Evolutionary conservation across 768 basidiomycete genomes (phyloP).

Genomic region (Lepiota brunneoincarnata): DNA sequence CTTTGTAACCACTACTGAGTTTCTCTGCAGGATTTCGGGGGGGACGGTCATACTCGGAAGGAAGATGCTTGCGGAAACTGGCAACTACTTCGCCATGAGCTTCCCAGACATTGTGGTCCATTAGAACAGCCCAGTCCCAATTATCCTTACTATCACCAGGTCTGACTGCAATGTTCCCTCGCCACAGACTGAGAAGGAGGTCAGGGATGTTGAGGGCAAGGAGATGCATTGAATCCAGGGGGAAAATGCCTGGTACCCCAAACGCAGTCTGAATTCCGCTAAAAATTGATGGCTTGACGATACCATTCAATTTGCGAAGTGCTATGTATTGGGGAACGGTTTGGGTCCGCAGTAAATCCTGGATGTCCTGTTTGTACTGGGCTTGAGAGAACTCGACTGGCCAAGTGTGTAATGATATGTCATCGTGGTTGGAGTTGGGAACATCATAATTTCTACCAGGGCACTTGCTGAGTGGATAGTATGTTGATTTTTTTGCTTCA

Average conservation of each 20-base stretch:
- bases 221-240: conserved; percentile 43
- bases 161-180: conserved; percentile 26
- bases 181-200: conserved; percentile 32
- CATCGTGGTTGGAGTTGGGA: conserved; percentile 23
- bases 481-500: conserved; percentile 10
- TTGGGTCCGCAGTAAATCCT: conserved; percentile 2
- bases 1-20: conserved; percentile 36
- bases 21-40: conserved; percentile 31
- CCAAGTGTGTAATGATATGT: conserved; percentile 1
- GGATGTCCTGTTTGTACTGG: background rate
- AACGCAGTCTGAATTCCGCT: conserved; percentile 26
- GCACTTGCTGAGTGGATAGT: conserved; percentile 29
- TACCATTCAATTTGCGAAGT: conserved; percentile 28
- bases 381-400: background rate
- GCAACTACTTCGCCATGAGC: conserved; percentile 30
- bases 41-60: conserved; percentile 22
- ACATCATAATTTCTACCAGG: conserved; percentile 22
- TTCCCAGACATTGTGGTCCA: conserved; percentile 26
- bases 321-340: conserved; percentile 18
- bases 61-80: conserved; percentile 16
- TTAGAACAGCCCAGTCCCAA: conserved; percentile 30
- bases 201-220: conserved; percentile 32
- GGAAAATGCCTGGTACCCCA: conserved; percentile 31
- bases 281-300: conserved; percentile 34
- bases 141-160: conserved; percentile 3